Base-by-base conservation (phyloP, 768 basidiomycete genomes). In the Lentinula aciculospora region DNA sequence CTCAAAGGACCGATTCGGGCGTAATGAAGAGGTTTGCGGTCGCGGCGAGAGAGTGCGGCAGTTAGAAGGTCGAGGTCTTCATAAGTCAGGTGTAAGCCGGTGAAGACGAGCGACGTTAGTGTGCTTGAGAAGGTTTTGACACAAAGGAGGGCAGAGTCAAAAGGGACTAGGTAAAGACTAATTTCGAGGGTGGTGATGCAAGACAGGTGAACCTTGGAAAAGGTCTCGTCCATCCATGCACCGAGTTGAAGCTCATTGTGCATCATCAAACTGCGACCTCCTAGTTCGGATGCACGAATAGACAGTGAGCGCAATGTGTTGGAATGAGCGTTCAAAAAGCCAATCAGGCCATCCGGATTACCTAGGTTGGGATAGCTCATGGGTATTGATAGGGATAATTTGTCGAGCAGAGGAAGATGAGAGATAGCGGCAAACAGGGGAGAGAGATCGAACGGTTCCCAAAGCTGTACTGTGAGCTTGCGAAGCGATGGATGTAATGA, bases 381-480 rank as follows among this genome's bases (percentile, higher is more conserved):
- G 10, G 78, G 79, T 48, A 81, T 72, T 15, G 54, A 56, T n/a
- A 56, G 40, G 31, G 72, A 68, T 39, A 81, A 40, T 67, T 67
- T 32, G 77, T 69, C 46, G 70, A 70, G 13, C 71, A 67, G 15
- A 78, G 69, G 32, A 46, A 62, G 46, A 62, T 15, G 74, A 68
- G 63, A 58, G 56, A 78, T 67, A 19, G 71, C 63, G 42, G 60
- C 62, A 60, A 80, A 76, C 51, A 79, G 66, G 2, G 74, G 76
- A 0, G 76, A 68, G 27, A 77, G 67, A 57, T 79, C 74, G n/a
- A 76, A 68, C 1, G 78, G 73, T 53, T 77, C 75, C 71, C 76
- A 77, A 3, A 75, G 66, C 55, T 74, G 72, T 44, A 80, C 70
- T 29, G 70, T 65, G 53, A 80, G 69, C 12, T 68, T 70, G 40